phyloP scores from a whole-genome alignment of 1,284 basidiomycete species.

The Apiotrichum laibachii region DNA sequence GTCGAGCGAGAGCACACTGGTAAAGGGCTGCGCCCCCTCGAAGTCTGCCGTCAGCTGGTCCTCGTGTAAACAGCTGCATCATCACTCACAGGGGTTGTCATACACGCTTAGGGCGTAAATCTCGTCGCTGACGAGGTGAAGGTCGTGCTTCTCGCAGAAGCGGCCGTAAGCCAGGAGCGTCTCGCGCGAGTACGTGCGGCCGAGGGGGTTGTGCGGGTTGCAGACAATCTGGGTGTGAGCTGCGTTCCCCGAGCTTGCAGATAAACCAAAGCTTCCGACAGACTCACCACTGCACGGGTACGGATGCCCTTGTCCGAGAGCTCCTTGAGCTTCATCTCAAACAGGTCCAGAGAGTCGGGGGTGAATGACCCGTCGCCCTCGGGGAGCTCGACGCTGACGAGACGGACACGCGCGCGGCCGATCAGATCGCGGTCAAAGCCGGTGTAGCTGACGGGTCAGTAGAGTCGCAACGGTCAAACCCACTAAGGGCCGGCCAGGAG shows the following conservation, averaged over 20 bases:
- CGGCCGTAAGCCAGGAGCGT: constrained; percentile 51
- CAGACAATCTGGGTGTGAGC: constrained; percentile 40
- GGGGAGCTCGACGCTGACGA: constrained; percentile 43
- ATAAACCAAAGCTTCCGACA: too few relatives aligned
- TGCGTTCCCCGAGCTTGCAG: too few relatives aligned
- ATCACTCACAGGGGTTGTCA: constrained; percentile 31
- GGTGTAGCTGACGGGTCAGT: constrained; percentile 37
- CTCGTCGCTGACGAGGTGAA: constrained; percentile 53
- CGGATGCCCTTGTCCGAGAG: constrained; percentile 28
- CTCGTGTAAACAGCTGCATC: not conserved
- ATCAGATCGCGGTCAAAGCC: constrained; percentile 48
- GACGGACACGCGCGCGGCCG: constrained; percentile 34
- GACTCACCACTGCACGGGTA: constrained; percentile 39
- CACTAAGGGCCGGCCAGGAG: constrained; percentile 48
- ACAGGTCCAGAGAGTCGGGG: constrained; percentile 30
- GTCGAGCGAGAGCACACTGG: constrained; percentile 51
- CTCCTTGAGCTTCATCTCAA: constrained; percentile 33
- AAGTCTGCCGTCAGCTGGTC: constrained; percentile 19
- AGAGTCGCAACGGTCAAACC: constrained; percentile 13
- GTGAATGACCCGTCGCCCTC: constrained; percentile 34
- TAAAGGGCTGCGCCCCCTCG: constrained; percentile 43
- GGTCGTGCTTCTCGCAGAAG: constrained; percentile 52
- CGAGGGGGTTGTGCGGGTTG: constrained; percentile 54
- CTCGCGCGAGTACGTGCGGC: constrained; percentile 48
- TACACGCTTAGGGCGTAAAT: constrained; percentile 53